Evolutionary conservation across 2,329 filamentous ascomycete species (phyloP).

Genomic region (Botrytis fabae): DNA sequence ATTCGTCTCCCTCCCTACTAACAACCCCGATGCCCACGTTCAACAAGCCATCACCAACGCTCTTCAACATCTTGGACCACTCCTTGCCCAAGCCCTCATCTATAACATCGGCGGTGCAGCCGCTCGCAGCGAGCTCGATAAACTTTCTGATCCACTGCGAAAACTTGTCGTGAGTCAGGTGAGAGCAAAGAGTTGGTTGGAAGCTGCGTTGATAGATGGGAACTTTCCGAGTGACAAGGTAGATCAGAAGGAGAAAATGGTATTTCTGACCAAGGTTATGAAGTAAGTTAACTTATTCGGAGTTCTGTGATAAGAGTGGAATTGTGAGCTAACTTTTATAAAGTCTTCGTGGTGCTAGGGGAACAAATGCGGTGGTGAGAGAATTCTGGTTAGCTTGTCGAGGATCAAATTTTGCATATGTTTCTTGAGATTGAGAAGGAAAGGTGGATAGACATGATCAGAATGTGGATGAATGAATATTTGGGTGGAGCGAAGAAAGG

Average conservation of each 20-base stretch:
- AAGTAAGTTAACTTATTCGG: constrained; percentile 47
- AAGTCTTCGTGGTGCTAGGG: constrained; percentile 62
- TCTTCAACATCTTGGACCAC: constrained; percentile 60
- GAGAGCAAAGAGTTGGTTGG: constrained; percentile 61
- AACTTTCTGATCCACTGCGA: constrained; percentile 68
- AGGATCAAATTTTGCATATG: constrained; percentile 60
- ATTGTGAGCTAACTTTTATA: not conserved
- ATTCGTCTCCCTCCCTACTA: constrained; percentile 45
- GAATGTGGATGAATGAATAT: not conserved
- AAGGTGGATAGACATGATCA: not conserved
- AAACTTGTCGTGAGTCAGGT: constrained; percentile 61
- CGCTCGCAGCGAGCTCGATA: constrained; percentile 70
- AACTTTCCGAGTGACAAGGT: constrained; percentile 59
- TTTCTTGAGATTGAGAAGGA: constrained; percentile 42
- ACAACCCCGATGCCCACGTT: constrained; percentile 2
- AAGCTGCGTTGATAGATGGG: constrained; percentile 54
- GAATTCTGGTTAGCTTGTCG: constrained; percentile 73
- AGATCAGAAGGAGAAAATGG: constrained; percentile 56
- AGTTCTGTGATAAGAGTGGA: not conserved
- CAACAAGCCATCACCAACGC: constrained; percentile 47
- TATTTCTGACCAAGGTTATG: constrained; percentile 67
- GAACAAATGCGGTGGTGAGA: constrained; percentile 66
- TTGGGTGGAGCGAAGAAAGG: not conserved
- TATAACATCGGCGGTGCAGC: constrained; percentile 68
- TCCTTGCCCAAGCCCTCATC: constrained; percentile 59